These are phyloP conservation scores for Amphibolis antarctica DNA, from an alignment of 106 monocot genomes.

Conservation along the genomic window DNA sequence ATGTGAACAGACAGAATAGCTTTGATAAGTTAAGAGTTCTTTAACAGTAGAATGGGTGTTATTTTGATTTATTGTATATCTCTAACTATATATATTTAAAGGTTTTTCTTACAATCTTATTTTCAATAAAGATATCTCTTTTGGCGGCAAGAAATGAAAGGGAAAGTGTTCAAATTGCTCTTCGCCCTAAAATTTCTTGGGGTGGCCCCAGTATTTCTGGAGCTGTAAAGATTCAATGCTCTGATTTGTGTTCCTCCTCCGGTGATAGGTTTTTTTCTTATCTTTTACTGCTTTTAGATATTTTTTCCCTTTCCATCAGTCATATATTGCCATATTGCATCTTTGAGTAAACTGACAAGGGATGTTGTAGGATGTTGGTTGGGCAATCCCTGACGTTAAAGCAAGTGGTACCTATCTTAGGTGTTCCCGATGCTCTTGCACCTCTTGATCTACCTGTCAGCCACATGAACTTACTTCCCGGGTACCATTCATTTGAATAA, in stretches of 20 bases:
- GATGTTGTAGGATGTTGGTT: constrained; percentile 46
- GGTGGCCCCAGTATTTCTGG: constrained; percentile 50
- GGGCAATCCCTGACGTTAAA: constrained; percentile 65
- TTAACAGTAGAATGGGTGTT: neutral
- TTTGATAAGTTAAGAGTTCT: neutral
- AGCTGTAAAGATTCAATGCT: constrained; percentile 61
- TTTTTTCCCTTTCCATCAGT: neutral
- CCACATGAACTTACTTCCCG: constrained; percentile 76
- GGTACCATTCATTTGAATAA: constrained; percentile 28
- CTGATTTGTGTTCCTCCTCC: constrained; percentile 77
- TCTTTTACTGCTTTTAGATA: neutral
- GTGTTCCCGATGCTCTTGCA: constrained; percentile 99
- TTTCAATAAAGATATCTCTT: constrained; percentile 54
- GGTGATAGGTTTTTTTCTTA: constrained; percentile 66
- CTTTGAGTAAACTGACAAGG: neutral
- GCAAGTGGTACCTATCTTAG: constrained; percentile 78
- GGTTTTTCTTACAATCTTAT: neutral
- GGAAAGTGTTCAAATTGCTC: constrained; percentile 86
- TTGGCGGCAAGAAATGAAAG: constrained; percentile 97
- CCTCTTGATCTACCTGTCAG: constrained; percentile 77
- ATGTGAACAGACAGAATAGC: neutral
- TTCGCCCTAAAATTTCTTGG: constrained; percentile 93
- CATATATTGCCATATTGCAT: neutral
- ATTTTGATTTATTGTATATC: neutral
- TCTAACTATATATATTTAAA: neutral